Evolutionary conservation across 441 rosid genomes (phyloP), one percentile per base, ranked within the genome.

Genomic region (Erysimum cheiri): DNA sequence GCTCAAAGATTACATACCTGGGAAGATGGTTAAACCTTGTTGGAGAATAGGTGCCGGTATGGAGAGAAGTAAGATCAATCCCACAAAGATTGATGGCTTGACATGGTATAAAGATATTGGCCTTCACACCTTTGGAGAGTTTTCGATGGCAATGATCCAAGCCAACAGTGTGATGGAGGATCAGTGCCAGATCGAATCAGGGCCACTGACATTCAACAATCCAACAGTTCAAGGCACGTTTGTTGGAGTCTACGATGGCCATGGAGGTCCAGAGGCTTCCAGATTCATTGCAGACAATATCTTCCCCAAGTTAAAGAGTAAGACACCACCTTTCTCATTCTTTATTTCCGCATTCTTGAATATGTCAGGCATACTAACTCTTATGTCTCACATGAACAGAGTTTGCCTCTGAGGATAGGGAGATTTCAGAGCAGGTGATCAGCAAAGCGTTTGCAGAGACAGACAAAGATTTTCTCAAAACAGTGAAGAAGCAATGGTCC

Each of bases 161-260:
- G 98, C 97, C 76, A 93, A 93, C 54, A 64, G 48, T 73, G 43
- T 64, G 26, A 40, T 85, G 80, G 97, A 93, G 79, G 96, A 93
- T 78, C 96, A 86, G 60, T 82, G 93, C 84, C 98, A 89, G 73
- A 76, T 93, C 33, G 97, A 93, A 80, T 90, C 93, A 72, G 97
- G 92, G 26, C 80, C 86, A 3, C 47, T 89, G 78, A 77, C 82
- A 55, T 83, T 79, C 58, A 73, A 8, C 7, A 58, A 71, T 56
- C 77, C 84, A 0, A 81, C 85, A 56, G 84, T 90, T 57, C 80
- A 63, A 3, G 97, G 93, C 35, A 87, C 92, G n/a, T 85, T 88
- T 28, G 70, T 88, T 54, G 96, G 98, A 5, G 84, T 93, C 4
- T 87, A 90, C 53, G 98, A 93, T 82, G 98, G 96, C n/a, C 98